Evolutionary conservation across 345 rosid genomes (phyloP).

Genomic region (Camelina hispida): DNA sequence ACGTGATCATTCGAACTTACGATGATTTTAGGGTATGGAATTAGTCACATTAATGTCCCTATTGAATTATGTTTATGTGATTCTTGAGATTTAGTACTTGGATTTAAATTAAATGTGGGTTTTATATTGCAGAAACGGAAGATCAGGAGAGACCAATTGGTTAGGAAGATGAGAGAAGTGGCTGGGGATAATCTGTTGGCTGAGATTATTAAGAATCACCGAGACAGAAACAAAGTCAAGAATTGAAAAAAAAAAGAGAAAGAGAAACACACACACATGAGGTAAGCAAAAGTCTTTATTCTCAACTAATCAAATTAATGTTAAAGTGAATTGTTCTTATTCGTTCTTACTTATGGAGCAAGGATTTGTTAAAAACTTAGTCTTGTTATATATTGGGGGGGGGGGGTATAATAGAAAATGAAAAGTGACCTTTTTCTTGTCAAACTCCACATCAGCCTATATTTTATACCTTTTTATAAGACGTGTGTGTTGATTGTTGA

Average conservation of each 20-base stretch:
- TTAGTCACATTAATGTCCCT: too few species aligned
- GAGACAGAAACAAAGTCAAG: constrained; percentile 30
- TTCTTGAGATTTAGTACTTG: neutral
- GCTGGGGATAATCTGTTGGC: constrained; percentile 44
- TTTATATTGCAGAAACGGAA: constrained; percentile 39
- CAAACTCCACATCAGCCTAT: constrained; percentile 31
- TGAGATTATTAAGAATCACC: constrained; percentile 43
- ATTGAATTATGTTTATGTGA: too few species aligned
- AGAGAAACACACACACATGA: too few species aligned
- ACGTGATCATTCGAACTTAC: constrained; percentile 51
- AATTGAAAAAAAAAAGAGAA: neutral
- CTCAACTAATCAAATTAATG: constrained; percentile 28
- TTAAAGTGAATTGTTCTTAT: constrained; percentile 34
- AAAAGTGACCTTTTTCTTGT: constrained; percentile 19
- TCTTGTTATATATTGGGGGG: neutral
- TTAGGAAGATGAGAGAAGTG: constrained; percentile 42
- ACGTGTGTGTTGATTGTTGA: constrained; percentile 39
- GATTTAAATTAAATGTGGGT: neutral
- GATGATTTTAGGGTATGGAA: constrained; percentile 52
- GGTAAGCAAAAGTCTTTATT: constrained; percentile 27
- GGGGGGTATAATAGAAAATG: neutral
- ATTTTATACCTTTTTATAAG: constrained; percentile 28
- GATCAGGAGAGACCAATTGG: constrained; percentile 40
- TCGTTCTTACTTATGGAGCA: constrained; percentile 48
- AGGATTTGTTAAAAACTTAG: constrained; percentile 11